These are phyloP conservation scores for Syncephalastrum racemosum DNA, from an alignment of 371 early-diverging fungal species.

Conservation along the genomic window DNA sequence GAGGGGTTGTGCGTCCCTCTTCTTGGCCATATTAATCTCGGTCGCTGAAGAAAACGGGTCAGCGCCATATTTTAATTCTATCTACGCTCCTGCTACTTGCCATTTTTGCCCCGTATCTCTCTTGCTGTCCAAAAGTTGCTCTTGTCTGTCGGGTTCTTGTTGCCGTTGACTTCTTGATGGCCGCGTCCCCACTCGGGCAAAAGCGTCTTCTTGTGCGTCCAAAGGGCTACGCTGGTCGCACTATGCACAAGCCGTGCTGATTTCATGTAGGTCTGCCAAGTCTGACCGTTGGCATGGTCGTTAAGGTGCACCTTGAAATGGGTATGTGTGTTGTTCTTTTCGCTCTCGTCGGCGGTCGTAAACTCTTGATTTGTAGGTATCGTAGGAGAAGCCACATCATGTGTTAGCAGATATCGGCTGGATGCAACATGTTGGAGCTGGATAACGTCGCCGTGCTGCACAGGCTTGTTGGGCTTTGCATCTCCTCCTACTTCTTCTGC, in stretches of 20 bases:
- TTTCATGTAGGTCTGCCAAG: slow-evolving; percentile 54
- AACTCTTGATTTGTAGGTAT: slow-evolving; percentile 92
- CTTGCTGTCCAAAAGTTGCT: slow-evolving; percentile 73
- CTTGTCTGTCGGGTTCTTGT: slow-evolving; percentile 69
- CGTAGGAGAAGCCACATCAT: slow-evolving; percentile 94
- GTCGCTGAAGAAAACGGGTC: slow-evolving; percentile 13
- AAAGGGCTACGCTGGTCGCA: slow-evolving; percentile 70
- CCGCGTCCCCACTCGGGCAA: slow-evolving; percentile 92
- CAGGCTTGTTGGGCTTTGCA: slow-evolving; percentile 6
- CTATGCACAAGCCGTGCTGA: slow-evolving; percentile 63
- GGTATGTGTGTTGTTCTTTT: slow-evolving; percentile 54
- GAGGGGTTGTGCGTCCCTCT: slow-evolving; percentile 31
- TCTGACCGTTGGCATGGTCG: slow-evolving; percentile 26
- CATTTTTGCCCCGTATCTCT: slow-evolving; percentile 64
- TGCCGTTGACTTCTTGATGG: slow-evolving; percentile 93
- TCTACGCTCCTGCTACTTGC: slow-evolving; percentile 19
- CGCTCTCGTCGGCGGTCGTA: slow-evolving; percentile 59
- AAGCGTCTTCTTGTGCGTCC: slow-evolving; percentile 55
- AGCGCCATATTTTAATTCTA: not conserved
- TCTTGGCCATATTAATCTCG: slow-evolving; percentile 19
- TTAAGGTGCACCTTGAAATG: slow-evolving; percentile 57
- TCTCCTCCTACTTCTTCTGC: slow-evolving; percentile 18
- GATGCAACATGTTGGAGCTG: slow-evolving; percentile 68
- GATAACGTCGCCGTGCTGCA: slow-evolving; percentile 62
- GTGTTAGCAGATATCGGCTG: slow-evolving; percentile 71